Conservation (phyloP, 331 rosid species). For the Acacia pycnantha region DNA sequence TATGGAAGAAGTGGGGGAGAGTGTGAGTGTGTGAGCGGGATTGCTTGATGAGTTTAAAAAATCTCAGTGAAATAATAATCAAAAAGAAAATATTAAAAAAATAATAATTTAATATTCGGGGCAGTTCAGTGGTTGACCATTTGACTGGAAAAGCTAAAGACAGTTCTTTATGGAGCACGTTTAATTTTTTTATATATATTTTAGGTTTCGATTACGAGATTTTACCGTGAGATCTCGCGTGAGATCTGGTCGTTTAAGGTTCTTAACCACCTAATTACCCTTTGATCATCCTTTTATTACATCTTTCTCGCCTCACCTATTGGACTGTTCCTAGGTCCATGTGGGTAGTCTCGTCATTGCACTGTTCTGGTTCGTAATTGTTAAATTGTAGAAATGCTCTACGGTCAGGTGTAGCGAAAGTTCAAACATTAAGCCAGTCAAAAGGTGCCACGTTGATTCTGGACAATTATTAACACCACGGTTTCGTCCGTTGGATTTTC, state of each 20-base stretch:
- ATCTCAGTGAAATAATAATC: slow-evolving; percentile 2
- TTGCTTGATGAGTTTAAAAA: slow-evolving; percentile 34
- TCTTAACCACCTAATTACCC: not conserved
- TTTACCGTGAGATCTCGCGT: slow-evolving; percentile 28
- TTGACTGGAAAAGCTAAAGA: slow-evolving; percentile 31
- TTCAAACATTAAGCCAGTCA: not conserved
- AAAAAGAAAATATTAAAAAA: not conserved
- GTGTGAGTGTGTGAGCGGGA: slow-evolving; percentile 58
- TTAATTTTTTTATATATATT: not conserved
- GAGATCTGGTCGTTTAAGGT: slow-evolving; percentile 10
- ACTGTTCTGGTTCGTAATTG: not conserved
- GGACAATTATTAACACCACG: not conserved
- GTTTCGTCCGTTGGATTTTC: not conserved
- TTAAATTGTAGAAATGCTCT: not conserved
- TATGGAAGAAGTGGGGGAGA: not conserved
- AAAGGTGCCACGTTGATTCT: not conserved
- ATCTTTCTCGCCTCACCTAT: not conserved
- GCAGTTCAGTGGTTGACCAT: slow-evolving; percentile 21
- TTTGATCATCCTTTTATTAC: not conserved
- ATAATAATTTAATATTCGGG: slow-evolving; percentile 21
- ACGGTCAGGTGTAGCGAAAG: not conserved
- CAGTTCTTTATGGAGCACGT: slow-evolving; percentile 24
- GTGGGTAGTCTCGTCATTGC: slow-evolving; percentile 15
- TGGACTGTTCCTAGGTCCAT: not conserved
- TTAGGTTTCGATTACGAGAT: not conserved